Conservation (phyloP, 805 yeast species). For the Saccharomycopsis fibuligera region DNA sequence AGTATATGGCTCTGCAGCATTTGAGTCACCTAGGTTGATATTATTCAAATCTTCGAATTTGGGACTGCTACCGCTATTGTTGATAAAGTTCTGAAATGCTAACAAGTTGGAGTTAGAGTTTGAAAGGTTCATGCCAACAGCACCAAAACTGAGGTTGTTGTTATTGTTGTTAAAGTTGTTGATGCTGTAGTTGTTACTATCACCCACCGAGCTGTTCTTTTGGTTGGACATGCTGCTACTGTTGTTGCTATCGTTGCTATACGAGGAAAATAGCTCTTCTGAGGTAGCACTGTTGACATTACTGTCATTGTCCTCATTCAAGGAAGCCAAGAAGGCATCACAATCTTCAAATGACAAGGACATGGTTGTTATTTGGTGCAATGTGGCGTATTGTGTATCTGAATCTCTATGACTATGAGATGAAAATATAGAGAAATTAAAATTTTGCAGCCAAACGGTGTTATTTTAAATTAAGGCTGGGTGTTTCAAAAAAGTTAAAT, state of each 20-base stretch:
- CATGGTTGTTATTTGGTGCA: conserved; percentile 22
- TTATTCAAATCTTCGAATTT: background rate
- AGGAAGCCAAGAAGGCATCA: conserved; percentile 28
- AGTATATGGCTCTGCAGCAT: background rate
- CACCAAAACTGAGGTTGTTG: background rate
- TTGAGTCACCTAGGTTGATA: background rate
- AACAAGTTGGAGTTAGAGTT: background rate
- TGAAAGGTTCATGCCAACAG: background rate
- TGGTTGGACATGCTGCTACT: conserved; percentile 1
- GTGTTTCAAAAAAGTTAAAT: too few species aligned
- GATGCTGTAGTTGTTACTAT: background rate
- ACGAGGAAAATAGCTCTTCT: conserved; percentile 1
- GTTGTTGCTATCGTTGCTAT: conserved; percentile 11
- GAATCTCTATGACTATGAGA: too few species aligned
- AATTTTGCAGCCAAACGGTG: too few species aligned
- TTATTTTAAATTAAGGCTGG: too few species aligned
- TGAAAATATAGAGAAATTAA: too few species aligned
- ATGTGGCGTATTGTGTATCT: too few species aligned
- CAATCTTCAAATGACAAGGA: conserved; percentile 29
- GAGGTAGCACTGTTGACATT: conserved; percentile 8
- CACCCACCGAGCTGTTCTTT: background rate
- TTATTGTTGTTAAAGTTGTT: background rate
- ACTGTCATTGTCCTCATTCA: conserved; percentile 19
- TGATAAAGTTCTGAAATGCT: background rate
- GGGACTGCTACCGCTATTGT: background rate